A percentile compares a stretch with the other conserved stretches of the same genome.
Evolutionary conservation across 345 rosid genomes (phyloP).

Genomic region (Punica granatum): DNA sequence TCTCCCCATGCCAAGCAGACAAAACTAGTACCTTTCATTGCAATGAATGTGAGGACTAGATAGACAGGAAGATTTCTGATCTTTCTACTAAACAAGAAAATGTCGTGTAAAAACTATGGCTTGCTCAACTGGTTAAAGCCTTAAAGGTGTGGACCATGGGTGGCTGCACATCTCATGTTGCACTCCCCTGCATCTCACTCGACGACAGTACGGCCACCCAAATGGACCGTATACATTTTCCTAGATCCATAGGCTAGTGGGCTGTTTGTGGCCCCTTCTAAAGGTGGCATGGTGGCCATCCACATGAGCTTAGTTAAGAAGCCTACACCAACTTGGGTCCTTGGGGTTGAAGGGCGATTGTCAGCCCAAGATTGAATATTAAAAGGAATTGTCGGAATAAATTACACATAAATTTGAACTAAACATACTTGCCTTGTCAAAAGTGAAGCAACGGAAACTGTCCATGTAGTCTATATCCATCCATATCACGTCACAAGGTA

Average conservation of each 20-base stretch:
- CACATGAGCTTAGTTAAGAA: neutral
- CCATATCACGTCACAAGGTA: conserved; percentile 91
- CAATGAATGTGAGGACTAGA: neutral
- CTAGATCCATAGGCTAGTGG: neutral
- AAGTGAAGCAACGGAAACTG: conserved; percentile 92
- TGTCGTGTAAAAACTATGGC: neutral
- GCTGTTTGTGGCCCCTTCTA: neutral
- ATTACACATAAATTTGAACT: neutral
- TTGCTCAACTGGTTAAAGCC: neutral
- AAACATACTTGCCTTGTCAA: conserved; percentile 51
- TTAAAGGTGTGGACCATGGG: neutral
- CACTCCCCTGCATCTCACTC: neutral
- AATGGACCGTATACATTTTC: neutral
- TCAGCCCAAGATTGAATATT: neutral
- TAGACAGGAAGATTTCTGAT: neutral
- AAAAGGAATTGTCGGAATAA: neutral
- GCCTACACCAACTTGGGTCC: neutral
- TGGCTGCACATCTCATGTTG: neutral
- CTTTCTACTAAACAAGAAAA: neutral
- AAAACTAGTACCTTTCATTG: neutral
- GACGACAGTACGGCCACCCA: neutral
- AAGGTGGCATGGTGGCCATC: neutral
- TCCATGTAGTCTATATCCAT: conserved; percentile 99
- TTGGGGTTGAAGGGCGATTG: neutral
- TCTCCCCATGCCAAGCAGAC: neutral